Base-by-base conservation (phyloP, 1,284 basidiomycete species). In the Mycosarcoma maydis region DNA sequence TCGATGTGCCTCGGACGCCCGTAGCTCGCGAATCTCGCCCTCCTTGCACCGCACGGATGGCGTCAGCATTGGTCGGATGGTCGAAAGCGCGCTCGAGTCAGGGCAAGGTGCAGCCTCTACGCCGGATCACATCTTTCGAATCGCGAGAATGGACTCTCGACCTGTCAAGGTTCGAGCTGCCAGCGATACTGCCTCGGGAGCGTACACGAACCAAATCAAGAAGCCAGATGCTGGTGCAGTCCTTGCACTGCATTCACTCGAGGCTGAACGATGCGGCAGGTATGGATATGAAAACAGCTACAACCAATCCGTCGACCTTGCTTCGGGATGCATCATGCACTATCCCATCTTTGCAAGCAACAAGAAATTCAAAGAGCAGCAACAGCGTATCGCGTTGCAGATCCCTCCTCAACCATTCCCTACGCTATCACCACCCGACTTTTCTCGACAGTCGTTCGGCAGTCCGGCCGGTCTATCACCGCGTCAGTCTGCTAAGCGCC, bases 261-360 rank as follows among this genome's bases (percentile, higher is more conserved):
- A 20, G 16, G 22, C 22, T 11, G 22, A 32, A 24, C 46, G 20
- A 20, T 20, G 36, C 32, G 27, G 27, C 14, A 29, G 45, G 22
- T 44, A 40, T 20, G 54, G 49, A 3, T 60, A 60, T 13, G 56
- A 41, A 0, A 4, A 39, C 4, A 43, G 20, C 6, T 59, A 58
- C 22, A 26, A 38, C 20, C 47, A 40, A 8, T 27, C 53, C 6
- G 61, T 47, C 3, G 64, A 67, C 23, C 40, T 56, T 32, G 43
- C 52, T 5, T 56, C 52, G 0, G 64, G 64, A 0, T 59, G 64
- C 32, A 59, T 67, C 6, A 51, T 56, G 47, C 53, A 59, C 22
- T 50, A 67, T 33, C 56, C 64, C 11, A 24, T 67, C 11, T 67
- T 53, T 27, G 8, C 39, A 29, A 37, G 44, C 13, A 43, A 26